A percentile compares a stretch with the other conserved stretches of the same genome.
Evolutionary conservation across 2,329 filamentous ascomycete species (phyloP).

Genomic region (Alternaria gansuensis): DNA sequence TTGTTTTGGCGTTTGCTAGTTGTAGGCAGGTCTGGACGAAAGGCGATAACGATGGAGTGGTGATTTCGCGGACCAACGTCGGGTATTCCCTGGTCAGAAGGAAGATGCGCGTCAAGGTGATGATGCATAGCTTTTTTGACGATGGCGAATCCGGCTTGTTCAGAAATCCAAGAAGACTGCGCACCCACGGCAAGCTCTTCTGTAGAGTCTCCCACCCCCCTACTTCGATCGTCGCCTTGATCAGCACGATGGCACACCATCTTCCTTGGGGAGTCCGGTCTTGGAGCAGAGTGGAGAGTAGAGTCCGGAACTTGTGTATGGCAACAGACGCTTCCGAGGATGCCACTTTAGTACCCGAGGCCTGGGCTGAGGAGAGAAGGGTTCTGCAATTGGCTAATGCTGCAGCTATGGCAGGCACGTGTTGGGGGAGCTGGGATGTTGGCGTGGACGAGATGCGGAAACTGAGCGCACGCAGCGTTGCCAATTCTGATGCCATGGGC

Average conservation of each 20-base stretch:
- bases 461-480: constrained; percentile 60
- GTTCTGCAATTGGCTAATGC: constrained; percentile 64
- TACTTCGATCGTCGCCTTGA: constrained; percentile 82
- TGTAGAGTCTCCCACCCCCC: constrained; percentile 85
- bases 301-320: constrained; percentile 82
- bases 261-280: constrained; percentile 77
- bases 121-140: constrained; percentile 78
- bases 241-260: constrained; percentile 78
- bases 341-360: constrained; percentile 66
- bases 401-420: constrained; percentile 73
- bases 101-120: constrained; percentile 85
- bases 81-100: constrained; percentile 81
- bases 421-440: constrained; percentile 74
- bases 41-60: constrained; percentile 78
- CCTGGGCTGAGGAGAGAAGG: constrained; percentile 69
- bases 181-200: constrained; percentile 77
- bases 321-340: constrained; percentile 73
- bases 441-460: constrained; percentile 76
- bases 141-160: constrained; percentile 80
- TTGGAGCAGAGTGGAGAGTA: constrained; percentile 78
- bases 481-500: constrained; percentile 38
- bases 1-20: constrained; percentile 54
- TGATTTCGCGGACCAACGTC: constrained; percentile 85
- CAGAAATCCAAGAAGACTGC: constrained; percentile 76
- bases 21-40: constrained; percentile 79